Evolutionary conservation across 2,329 filamentous ascomycete species (phyloP), one percentile per base, ranked within the genome.

Genomic region (Talaromyces amestolkiae): DNA sequence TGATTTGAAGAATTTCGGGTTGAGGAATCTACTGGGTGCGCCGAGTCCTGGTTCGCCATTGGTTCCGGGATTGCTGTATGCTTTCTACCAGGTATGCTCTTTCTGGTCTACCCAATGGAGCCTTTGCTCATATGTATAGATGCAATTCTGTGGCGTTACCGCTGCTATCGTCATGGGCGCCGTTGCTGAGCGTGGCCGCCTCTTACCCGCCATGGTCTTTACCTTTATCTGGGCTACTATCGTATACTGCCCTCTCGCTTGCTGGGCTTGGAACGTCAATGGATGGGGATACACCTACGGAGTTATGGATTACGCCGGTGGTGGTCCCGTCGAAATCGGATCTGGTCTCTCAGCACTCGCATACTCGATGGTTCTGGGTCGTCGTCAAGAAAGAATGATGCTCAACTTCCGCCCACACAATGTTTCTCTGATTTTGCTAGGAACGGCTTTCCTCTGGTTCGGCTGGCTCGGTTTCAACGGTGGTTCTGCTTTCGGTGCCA

Each of bases 381-480:
- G 93, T 75, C 92, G 95, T 71, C 95, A 97, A 82, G 94, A 98
- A 83, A 95, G 93, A 83, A 97, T 98, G 93, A 97, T 98, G 92
- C 87, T 97, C 81, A 98, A 98, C 86, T 98, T 98, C 87, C 92
- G 95, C 71, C 95, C 95, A 19, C 95, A 99, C 85, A 99, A 99
- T 83, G 95, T 98, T 70, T 97, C 93, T 6, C 87, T 98, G 74
- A 97, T 99, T 80, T 93, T 95, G 0, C 89, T 98, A 72, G 95
- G 95, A 69, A 98, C 95, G 3, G 87, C 97, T 70, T 87, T 99
- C 73, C 92, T 99, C 65, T 98, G 93, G 93, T 98, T 98, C 74
- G 95, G 95, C 74, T 99, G 95, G 95, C 85, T 99, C 69, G 95
- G 93, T 64, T 99, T 99, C 87, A 99, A 99, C 84, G 95, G 94